Percentiles rank a stretch among this genome's conserved stretches.
phyloP scores from a whole-genome alignment of 495 filamentous ascomycete genomes.

The Penicillium argentinense region DNA sequence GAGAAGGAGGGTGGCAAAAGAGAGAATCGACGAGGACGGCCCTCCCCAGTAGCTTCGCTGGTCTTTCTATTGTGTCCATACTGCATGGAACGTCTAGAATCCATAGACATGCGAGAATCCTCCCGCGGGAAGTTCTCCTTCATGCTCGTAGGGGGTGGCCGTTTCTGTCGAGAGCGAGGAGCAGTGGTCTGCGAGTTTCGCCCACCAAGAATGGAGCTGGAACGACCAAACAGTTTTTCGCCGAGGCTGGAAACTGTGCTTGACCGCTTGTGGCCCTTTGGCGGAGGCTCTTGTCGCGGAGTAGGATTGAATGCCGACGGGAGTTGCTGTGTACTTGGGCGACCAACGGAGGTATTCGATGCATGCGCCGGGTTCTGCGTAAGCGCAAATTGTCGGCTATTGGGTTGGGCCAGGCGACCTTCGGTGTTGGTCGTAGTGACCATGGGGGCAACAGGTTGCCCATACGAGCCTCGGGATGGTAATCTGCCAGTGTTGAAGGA shows the following conservation, averaged over 20 bases:
- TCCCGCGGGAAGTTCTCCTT: slow-evolving; percentile 56
- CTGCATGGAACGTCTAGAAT: slow-evolving; percentile 77
- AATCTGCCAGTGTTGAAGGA: slow-evolving; percentile 64
- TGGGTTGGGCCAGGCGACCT: slow-evolving; percentile 86
- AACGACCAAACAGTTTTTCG: slow-evolving; percentile 76
- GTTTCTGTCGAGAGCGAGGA: slow-evolving; percentile 37
- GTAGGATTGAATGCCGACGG: slow-evolving; percentile 46
- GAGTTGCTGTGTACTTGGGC: slow-evolving; percentile 57
- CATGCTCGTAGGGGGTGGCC: slow-evolving; percentile 80
- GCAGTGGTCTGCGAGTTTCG: slow-evolving; percentile 43
- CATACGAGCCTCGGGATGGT: slow-evolving; percentile 82
- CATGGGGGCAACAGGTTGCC: slow-evolving; percentile 82
- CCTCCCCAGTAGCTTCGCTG: slow-evolving; percentile 73
- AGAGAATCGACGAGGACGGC: slow-evolving; percentile 73
- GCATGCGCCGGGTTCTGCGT: slow-evolving; percentile 47
- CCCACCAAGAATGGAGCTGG: slow-evolving; percentile 72
- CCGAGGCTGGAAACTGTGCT: slow-evolving; percentile 82
- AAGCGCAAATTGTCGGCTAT: slow-evolving; percentile 71
- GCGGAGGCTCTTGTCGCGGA: slow-evolving; percentile 41
- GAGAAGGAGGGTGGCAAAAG: slow-evolving; percentile 78
- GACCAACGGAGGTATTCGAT: slow-evolving; percentile 45
- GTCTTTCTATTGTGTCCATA: slow-evolving; percentile 77
- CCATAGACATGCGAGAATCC: slow-evolving; percentile 69
- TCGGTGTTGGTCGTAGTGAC: slow-evolving; percentile 89
- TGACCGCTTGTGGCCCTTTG: slow-evolving; percentile 84